A percentile compares a stretch with the other conserved stretches of the same genome.
Evolutionary conservation across 495 filamentous ascomycete species (phyloP).

Genomic region (Penicillium dipodomyicola): DNA sequence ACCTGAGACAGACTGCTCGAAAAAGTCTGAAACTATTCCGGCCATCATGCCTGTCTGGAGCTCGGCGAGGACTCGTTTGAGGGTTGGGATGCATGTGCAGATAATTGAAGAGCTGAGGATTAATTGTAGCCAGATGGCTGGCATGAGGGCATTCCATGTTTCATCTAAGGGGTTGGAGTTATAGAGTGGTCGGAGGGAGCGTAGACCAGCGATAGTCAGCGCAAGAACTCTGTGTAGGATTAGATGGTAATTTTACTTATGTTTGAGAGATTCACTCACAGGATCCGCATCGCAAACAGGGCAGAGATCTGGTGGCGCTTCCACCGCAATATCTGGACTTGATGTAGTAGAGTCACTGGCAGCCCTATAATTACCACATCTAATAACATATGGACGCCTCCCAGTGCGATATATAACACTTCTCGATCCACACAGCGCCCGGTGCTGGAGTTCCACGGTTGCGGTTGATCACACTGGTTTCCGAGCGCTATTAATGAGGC

Average conservation of each 20-base stretch:
- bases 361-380: slow-evolving; percentile 12
- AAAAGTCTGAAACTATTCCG: slow-evolving; percentile 13
- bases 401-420: slow-evolving; percentile 9
- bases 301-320: slow-evolving; percentile 13
- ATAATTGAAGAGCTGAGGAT: slow-evolving; percentile 16
- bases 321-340: slow-evolving; percentile 14
- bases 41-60: slow-evolving; percentile 24
- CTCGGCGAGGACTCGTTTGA: slow-evolving; percentile 17
- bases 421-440: slow-evolving; percentile 13
- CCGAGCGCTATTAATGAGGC: slow-evolving; percentile 11
- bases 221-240: slow-evolving; percentile 8
- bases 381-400: slow-evolving; percentile 6
- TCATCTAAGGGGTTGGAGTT: neutral
- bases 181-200: slow-evolving; percentile 8
- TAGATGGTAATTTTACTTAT: neutral
- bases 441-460: slow-evolving; percentile 5
- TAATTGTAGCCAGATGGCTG: slow-evolving; percentile 19
- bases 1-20: slow-evolving; percentile 17
- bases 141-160: slow-evolving; percentile 15
- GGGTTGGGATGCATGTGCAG: slow-evolving; percentile 18
- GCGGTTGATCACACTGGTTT: slow-evolving; percentile 8
- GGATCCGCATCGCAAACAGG: slow-evolving; percentile 11
- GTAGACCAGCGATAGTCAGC: slow-evolving; percentile 9
- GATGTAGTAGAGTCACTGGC: slow-evolving; percentile 6
- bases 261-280: slow-evolving; percentile 1